Evolutionary conservation across 2,329 filamentous ascomycete species (phyloP).

Genomic region (Penicillium sp.): DNA sequence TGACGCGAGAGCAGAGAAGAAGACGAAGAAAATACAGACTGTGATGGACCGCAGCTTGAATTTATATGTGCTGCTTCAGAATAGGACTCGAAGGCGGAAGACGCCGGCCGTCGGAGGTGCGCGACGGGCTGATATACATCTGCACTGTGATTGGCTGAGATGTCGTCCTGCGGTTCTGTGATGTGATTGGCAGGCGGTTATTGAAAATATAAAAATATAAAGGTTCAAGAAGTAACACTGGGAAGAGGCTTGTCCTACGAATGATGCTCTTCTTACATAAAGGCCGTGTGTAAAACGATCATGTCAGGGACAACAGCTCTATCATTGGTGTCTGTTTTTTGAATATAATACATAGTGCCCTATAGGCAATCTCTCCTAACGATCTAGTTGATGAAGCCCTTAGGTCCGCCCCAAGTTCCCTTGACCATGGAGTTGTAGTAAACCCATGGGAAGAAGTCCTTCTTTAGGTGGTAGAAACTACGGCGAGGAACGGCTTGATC

Average conservation of each 20-base stretch:
- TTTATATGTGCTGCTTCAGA: not conserved
- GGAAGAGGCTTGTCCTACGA: too few species aligned
- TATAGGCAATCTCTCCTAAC: not conserved
- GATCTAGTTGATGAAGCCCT: constrained; percentile 39
- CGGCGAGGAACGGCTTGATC: constrained; percentile 56
- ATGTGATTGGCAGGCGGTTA: not conserved
- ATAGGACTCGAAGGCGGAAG: not conserved
- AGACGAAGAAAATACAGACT: not conserved
- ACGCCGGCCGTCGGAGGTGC: not conserved
- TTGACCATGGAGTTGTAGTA: constrained; percentile 59
- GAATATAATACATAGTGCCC: not conserved
- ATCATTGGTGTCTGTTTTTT: not conserved
- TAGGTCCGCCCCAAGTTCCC: constrained; percentile 60
- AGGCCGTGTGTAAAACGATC: not conserved
- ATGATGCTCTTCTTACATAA: too few species aligned
- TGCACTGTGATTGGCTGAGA: not conserved
- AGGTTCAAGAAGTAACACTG: too few species aligned
- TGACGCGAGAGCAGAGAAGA: not conserved
- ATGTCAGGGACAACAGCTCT: not conserved
- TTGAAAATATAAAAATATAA: too few species aligned
- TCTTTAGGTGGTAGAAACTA: constrained; percentile 61
- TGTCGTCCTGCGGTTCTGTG: not conserved
- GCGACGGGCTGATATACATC: not conserved
- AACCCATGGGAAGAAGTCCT: constrained; percentile 66
- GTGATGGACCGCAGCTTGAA: not conserved